Conservation (phyloP, 305 asterid species). For the Rubia balearica region DNA sequence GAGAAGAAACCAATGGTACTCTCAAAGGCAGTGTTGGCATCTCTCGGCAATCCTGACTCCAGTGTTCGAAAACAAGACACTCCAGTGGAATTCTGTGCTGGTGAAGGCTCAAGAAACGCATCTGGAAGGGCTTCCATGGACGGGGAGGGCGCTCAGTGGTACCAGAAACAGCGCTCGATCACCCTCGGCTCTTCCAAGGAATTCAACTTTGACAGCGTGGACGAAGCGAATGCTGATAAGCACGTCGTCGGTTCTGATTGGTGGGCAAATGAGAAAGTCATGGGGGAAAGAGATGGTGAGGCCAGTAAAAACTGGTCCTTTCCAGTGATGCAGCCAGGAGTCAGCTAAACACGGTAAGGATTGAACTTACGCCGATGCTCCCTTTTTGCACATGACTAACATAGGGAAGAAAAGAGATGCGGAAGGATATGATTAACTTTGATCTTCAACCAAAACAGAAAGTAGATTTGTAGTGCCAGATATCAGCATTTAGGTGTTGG, state of each 20-base stretch:
- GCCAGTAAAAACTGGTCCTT: conserved; percentile 55
- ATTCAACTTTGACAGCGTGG: conserved; percentile 65
- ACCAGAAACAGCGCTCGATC: conserved; percentile 49
- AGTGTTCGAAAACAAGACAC: conserved; percentile 22
- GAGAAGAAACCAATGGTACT: conserved; percentile 40
- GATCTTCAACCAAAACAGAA: conserved; percentile 12
- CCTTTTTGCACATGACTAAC: conserved; percentile 33
- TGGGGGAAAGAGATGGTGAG: conserved; percentile 31
- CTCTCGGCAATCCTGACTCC: conserved; percentile 26
- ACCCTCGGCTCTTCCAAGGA: conserved; percentile 82
- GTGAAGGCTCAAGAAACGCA: conserved; percentile 26
- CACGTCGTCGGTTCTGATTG: conserved; percentile 49
- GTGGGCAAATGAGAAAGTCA: conserved; percentile 80
- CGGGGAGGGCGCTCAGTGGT: conserved; percentile 30
- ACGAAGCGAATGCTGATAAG: conserved; percentile 40
- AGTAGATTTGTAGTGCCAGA: not conserved
- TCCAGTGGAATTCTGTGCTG: conserved; percentile 14
- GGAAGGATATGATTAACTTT: conserved; percentile 5
- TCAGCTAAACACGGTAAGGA: conserved; percentile 21
- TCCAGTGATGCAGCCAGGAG: conserved; percentile 54
- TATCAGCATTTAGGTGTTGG: conserved; percentile 2
- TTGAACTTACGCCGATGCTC: conserved; percentile 28
- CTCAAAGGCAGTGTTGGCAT: conserved; percentile 23
- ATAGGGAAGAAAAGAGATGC: conserved; percentile 17
- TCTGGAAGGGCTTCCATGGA: conserved; percentile 29